A percentile compares a stretch with the other conserved stretches of the same genome.
Conservation (phyloP, 2,329 filamentous ascomycete species). For the Dryadomyces quercivorus region DNA sequence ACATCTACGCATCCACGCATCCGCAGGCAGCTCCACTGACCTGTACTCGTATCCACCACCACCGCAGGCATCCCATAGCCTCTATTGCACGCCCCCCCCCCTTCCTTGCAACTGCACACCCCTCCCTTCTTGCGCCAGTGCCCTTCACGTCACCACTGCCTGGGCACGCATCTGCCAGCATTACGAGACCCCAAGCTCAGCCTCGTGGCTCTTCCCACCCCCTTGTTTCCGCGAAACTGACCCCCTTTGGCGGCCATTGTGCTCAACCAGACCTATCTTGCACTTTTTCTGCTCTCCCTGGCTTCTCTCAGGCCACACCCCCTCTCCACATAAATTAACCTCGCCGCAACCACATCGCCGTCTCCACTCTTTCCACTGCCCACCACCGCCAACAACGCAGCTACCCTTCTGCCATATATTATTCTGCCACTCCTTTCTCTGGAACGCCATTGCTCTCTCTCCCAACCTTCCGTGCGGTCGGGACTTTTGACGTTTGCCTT, state of each 20-base stretch:
- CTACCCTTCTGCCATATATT: conserved; percentile 11
- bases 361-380: conserved; percentile 3
- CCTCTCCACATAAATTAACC: conserved; percentile 10
- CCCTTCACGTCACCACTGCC: conserved; percentile 9
- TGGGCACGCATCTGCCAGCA: conserved; percentile 7
- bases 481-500: neutral
- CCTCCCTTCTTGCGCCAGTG: neutral
- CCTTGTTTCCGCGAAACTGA: conserved; percentile 2
- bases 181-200: conserved; percentile 8
- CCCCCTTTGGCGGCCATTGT: conserved; percentile 1
- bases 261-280: conserved; percentile 3
- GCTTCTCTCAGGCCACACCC: neutral
- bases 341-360: conserved; percentile 7
- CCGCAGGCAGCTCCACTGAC: neutral
- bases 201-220: conserved; percentile 10
- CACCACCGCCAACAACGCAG: conserved; percentile 10
- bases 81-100: neutral
- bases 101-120: neutral
- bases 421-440: conserved; percentile 10
- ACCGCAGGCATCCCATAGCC: neutral
- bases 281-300: neutral
- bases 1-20: neutral
- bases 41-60: neutral
- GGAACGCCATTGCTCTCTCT: neutral
- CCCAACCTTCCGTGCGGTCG: neutral